Evolutionary conservation across 1,284 basidiomycete genomes (phyloP).

Genomic region (Leccinum subrobustum): DNA sequence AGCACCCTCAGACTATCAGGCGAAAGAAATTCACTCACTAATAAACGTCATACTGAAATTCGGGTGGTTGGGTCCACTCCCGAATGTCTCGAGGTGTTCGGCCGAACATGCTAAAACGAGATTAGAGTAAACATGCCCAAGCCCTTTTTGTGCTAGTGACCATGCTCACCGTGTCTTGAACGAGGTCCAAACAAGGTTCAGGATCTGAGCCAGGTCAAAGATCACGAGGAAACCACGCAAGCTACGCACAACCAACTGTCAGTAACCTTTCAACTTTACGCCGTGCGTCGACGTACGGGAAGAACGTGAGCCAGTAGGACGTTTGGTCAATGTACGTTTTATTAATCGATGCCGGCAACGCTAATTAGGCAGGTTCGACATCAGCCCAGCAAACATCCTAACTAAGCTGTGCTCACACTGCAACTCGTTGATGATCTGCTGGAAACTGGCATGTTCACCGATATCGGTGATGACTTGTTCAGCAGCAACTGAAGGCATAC

Average conservation of each 20-base stretch:
- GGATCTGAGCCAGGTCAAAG: constrained; percentile 94
- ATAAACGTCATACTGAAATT: constrained; percentile 90
- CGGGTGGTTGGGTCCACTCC: constrained; percentile 94
- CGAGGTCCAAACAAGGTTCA: constrained; percentile 86
- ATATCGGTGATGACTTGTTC: constrained; percentile 68
- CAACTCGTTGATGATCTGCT: constrained; percentile 66
- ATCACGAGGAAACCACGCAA: constrained; percentile 91
- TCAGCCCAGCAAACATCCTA: constrained; percentile 2
- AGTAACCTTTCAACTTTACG: constrained; percentile 4
- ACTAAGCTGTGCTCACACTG: constrained; percentile 45
- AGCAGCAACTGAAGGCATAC: constrained; percentile 39
- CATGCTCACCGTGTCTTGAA: constrained; percentile 68
- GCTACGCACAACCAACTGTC: constrained; percentile 36
- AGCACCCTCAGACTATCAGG: constrained; percentile 2
- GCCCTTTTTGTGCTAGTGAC: not conserved
- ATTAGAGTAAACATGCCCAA: not conserved
- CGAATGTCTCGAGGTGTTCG: constrained; percentile 95
- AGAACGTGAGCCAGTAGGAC: constrained; percentile 93
- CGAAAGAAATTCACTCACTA: constrained; percentile 53
- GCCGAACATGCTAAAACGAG: constrained; percentile 71
- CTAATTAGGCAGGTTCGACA: constrained; percentile 36
- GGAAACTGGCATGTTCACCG: constrained; percentile 63
- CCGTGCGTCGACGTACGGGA: constrained; percentile 61
- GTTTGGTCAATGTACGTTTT: constrained; percentile 81
- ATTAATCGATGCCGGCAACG: constrained; percentile 70